Percentiles rank a stretch among this genome's conserved stretches.
Conservation (phyloP, 345 rosid species). For the Aquilaria malaccensis region DNA sequence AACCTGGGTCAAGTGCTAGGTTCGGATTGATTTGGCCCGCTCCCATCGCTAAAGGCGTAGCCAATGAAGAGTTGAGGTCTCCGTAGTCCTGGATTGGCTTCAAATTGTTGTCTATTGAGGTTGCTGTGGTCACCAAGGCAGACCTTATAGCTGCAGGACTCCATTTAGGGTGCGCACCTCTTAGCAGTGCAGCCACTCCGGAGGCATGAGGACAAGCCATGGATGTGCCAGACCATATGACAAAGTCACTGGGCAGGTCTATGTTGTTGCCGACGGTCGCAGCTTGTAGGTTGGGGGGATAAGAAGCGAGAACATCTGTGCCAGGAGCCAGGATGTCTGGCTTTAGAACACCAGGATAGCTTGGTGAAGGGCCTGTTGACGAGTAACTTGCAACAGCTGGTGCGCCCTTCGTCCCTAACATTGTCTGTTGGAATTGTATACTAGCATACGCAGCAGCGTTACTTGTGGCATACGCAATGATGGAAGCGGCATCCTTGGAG, state of each 20-base stretch:
- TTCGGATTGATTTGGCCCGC: slow-evolving; percentile 34
- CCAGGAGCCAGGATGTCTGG: slow-evolving; percentile 52
- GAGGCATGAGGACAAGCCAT: slow-evolving; percentile 52
- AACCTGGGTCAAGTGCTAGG: slow-evolving; percentile 29
- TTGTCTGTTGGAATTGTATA: slow-evolving; percentile 30
- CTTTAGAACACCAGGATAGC: slow-evolving; percentile 35
- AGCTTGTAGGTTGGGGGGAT: slow-evolving; percentile 18
- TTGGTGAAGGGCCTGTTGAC: slow-evolving; percentile 46
- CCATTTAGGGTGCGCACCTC: slow-evolving; percentile 38
- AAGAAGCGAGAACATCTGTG: slow-evolving; percentile 30
- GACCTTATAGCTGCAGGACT: slow-evolving; percentile 43
- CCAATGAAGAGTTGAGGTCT: background rate
- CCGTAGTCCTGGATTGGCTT: slow-evolving; percentile 23
- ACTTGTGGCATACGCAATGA: slow-evolving; percentile 1
- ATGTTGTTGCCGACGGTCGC: slow-evolving; percentile 1
- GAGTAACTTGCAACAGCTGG: slow-evolving; percentile 34
- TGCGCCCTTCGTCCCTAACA: slow-evolving; percentile 22
- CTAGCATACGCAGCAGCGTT: slow-evolving; percentile 9
- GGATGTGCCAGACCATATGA: slow-evolving; percentile 41
- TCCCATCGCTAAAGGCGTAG: slow-evolving; percentile 33
- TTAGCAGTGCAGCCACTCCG: slow-evolving; percentile 42
- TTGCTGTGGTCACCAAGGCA: slow-evolving; percentile 42
- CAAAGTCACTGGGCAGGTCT: slow-evolving; percentile 21
- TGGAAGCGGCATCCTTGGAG: too few species aligned
- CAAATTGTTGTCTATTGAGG: slow-evolving; percentile 23